These are phyloP conservation scores for Gynochthodes officinalis DNA, from an alignment of 257 asterid genomes.

Conservation along the genomic window DNA sequence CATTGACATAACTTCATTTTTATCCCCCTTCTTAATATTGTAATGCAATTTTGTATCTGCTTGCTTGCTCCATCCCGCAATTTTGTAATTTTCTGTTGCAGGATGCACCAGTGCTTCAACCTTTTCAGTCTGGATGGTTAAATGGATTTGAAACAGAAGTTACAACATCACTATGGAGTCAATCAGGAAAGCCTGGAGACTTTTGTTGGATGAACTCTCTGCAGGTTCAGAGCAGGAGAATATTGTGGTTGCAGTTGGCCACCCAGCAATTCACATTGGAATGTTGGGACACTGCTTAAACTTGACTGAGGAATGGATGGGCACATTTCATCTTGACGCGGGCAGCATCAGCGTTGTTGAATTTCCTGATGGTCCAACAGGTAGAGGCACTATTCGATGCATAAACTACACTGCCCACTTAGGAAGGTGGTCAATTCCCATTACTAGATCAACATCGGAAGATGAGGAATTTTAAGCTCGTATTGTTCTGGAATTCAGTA, in stretches of 20 bases:
- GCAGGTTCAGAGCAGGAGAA: constrained; percentile 42
- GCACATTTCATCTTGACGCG: constrained; percentile 77
- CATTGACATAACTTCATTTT: background rate
- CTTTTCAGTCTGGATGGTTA: constrained; percentile 54
- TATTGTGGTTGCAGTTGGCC: constrained; percentile 59
- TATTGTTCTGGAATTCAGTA: background rate
- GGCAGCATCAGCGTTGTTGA: constrained; percentile 84
- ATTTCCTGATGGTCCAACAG: constrained; percentile 78
- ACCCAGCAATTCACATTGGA: constrained; percentile 72
- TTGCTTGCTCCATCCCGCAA: background rate
- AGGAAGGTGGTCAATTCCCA: constrained; percentile 92
- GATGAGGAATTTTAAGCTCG: constrained; percentile 56
- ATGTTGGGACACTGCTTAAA: constrained; percentile 84
- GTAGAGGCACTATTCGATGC: constrained; percentile 74
- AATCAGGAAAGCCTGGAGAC: constrained; percentile 70
- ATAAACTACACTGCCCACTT: constrained; percentile 91
- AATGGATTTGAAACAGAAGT: constrained; percentile 47
- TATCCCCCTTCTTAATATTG: background rate
- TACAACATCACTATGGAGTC: constrained; percentile 52
- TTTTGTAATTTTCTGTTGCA: constrained; percentile 11
- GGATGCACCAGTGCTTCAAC: constrained; percentile 38
- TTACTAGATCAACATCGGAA: constrained; percentile 55
- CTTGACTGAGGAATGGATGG: constrained; percentile 69
- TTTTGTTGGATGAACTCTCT: constrained; percentile 48
- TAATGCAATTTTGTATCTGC: background rate